Percentiles rank a stretch among this genome's conserved stretches.
Evolutionary conservation across 2,329 filamentous ascomycete genomes (phyloP).

Genomic region (Pestalotiopsis fici): DNA sequence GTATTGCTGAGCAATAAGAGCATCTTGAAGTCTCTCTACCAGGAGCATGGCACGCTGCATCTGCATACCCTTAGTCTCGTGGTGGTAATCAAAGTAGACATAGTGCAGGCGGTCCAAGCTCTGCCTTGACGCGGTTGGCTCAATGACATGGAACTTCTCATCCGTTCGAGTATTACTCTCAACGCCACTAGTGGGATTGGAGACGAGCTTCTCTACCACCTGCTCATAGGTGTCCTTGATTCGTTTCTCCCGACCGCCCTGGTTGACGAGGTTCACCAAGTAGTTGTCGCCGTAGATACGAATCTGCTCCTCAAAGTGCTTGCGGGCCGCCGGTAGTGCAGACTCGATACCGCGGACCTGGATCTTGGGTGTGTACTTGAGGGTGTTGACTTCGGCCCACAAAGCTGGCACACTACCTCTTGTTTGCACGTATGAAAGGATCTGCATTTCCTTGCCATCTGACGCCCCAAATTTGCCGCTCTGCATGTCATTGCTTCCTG

Average conservation of each 20-base stretch:
- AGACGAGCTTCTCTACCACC: conserved; percentile 76
- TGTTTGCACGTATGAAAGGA: conserved; percentile 94
- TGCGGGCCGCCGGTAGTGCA: conserved; percentile 74
- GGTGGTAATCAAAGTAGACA: conserved; percentile 98
- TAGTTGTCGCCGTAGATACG: conserved; percentile 94
- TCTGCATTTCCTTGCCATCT: conserved; percentile 75
- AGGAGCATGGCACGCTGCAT: conserved; percentile 91
- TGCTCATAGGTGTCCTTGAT: conserved; percentile 95
- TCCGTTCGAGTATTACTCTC: conserved; percentile 67
- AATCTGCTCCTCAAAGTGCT: conserved; percentile 94
- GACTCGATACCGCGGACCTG: conserved; percentile 84
- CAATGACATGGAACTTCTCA: conserved; percentile 81
- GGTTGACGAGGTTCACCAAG: conserved; percentile 95
- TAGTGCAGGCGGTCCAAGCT: conserved; percentile 88
- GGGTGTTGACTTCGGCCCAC: conserved; percentile 93
- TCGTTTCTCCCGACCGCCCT: conserved; percentile 84
- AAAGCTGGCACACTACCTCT: conserved; percentile 93
- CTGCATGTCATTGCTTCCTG: conserved; percentile 73
- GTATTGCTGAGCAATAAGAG: conserved; percentile 79
- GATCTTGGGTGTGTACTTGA: conserved; percentile 88
- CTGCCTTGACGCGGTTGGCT: conserved; percentile 57
- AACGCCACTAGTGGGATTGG: conserved; percentile 65
- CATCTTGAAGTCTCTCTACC: conserved; percentile 77
- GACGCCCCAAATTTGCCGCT: conserved; percentile 66
- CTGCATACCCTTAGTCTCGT: conserved; percentile 91